phyloP scores from a whole-genome alignment of 805 yeast species.

The Wickerhamomyces chambardii region DNA sequence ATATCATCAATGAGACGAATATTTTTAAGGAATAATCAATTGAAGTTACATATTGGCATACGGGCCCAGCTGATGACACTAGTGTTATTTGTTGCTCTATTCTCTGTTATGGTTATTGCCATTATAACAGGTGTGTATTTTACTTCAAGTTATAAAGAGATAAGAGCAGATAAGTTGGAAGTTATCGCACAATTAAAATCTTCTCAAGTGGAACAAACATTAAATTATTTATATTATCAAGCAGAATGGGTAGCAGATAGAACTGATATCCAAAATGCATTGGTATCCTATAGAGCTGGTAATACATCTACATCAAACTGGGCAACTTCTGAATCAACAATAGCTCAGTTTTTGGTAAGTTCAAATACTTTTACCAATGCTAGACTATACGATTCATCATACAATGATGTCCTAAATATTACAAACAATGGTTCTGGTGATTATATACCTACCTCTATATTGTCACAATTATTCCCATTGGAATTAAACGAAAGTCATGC shows the following conservation, averaged over 20 bases:
- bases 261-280: constrained; percentile 50
- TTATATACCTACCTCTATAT: constrained; percentile 19
- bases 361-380: constrained; percentile 58
- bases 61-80: constrained; percentile 67
- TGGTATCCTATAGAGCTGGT: constrained; percentile 63
- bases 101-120: constrained; percentile 66
- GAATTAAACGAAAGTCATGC: constrained; percentile 37
- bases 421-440: constrained; percentile 30
- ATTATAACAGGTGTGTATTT: constrained; percentile 72
- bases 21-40: too few species aligned
- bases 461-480: constrained; percentile 40
- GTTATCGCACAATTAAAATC: constrained; percentile 79
- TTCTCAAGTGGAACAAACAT: constrained; percentile 65
- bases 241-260: constrained; percentile 54
- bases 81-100: constrained; percentile 59
- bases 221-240: constrained; percentile 59
- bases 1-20: too few species aligned
- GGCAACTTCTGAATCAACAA: constrained; percentile 33
- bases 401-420: constrained; percentile 35
- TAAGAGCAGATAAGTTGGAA: constrained; percentile 62
- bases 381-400: constrained; percentile 54
- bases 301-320: constrained; percentile 46
- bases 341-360: constrained; percentile 56
- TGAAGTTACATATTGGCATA: constrained; percentile 39
- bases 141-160: constrained; percentile 46